phyloP scores from a whole-genome alignment of 2,329 filamentous ascomycete species.

The Stylonectria norvegica region DNA sequence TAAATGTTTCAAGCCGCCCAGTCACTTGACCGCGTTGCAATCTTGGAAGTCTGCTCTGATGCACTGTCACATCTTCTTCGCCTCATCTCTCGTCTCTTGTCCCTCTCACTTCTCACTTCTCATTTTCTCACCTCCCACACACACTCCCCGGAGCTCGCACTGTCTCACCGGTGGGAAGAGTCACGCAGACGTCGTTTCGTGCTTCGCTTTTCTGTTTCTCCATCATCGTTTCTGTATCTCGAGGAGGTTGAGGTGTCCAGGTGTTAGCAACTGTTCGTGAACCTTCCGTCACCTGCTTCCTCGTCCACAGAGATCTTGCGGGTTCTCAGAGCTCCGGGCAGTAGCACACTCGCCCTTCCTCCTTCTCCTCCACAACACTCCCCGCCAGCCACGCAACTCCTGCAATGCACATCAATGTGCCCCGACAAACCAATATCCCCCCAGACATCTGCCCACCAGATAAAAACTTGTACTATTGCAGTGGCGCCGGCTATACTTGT shows the following conservation, averaged over 20 bases:
- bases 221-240: no score
- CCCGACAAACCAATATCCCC: slow-evolving; percentile 6
- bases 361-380: background rate
- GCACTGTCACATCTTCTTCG: slow-evolving; percentile 1
- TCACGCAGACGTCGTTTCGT: slow-evolving; percentile 1
- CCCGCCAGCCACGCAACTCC: background rate
- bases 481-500: no score
- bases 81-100: background rate
- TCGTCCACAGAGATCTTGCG: no score
- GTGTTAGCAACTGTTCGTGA: no score
- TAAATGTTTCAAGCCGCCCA: no score
- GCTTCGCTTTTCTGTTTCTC: slow-evolving; percentile 1
- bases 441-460: slow-evolving; percentile 32
- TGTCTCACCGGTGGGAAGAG: no score
- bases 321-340: no score
- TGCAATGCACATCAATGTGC: slow-evolving; percentile 13
- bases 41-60: background rate
- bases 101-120: slow-evolving; percentile 2
- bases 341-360: background rate
- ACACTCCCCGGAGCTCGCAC: no score
- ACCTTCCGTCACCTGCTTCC: no score
- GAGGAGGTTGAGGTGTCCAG: no score
- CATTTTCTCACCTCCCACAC: background rate
- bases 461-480: slow-evolving; percentile 38
- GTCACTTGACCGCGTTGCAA: no score